A percentile compares a stretch with the other conserved stretches of the same genome.
Conservation (phyloP, 116 monocot genomes). For the Trichopus zeylanicus region DNA sequence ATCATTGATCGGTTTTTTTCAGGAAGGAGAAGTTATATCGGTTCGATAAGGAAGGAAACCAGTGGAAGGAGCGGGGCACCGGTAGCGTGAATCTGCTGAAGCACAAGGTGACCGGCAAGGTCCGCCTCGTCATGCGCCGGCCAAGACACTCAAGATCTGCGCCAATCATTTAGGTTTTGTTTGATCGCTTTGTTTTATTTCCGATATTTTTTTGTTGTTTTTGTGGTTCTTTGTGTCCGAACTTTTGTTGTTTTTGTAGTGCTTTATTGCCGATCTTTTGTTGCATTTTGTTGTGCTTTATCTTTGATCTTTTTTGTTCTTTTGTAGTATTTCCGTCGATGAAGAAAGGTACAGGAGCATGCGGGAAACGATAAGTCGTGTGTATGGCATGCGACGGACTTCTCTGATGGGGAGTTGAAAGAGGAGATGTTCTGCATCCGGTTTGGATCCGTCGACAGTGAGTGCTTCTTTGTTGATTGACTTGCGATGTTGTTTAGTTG, state of each 20-base stretch:
- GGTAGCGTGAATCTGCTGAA: constrained; percentile 68
- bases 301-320: constrained; percentile 2
- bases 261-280: no score
- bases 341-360: constrained; percentile 88
- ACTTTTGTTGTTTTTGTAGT: no score
- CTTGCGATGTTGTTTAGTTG: background rate
- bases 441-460: constrained; percentile 88
- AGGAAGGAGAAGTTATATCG: constrained; percentile 76
- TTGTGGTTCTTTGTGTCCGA: no score
- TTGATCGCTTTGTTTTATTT: background rate
- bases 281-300: background rate
- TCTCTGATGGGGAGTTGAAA: constrained; percentile 92
- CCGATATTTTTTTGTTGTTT: background rate
- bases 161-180: constrained; percentile 49
- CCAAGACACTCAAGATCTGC: constrained; percentile 87
- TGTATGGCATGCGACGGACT: constrained; percentile 94
- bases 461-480: constrained; percentile 16
- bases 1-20: background rate
- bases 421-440: constrained; percentile 93
- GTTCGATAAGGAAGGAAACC: constrained; percentile 75
- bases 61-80: constrained; percentile 77
- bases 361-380: constrained; percentile 93
- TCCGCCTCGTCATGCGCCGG: constrained; percentile 72
- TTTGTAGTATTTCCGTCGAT: constrained; percentile 53
- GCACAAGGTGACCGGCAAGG: constrained; percentile 56